Base-by-base conservation (phyloP, 768 basidiomycete genomes). In the Termitomyces sp. region DNA sequence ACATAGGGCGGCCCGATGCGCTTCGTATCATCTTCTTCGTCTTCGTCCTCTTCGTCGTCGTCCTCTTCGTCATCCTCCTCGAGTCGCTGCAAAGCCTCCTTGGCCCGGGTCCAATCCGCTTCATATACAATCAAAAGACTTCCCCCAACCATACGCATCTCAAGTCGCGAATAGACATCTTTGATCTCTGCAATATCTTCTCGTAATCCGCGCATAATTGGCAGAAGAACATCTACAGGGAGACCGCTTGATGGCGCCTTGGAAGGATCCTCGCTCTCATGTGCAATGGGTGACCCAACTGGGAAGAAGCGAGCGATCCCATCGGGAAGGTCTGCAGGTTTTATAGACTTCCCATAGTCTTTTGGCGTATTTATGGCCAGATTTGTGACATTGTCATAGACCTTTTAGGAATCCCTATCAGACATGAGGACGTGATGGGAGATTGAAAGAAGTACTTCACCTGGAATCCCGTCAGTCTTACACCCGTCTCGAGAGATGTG, bases 381-480 rank as follows among this genome's bases (percentile, higher is more conserved):
- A 12, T 75, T 70, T 0, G 84, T 77, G 18, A 72, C 64, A 51
- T 87, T 79, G 64, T 92, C 82, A 70, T 89, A 88, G 3, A 93
- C 89, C 93, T 94, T 16, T 31, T 20, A 52, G n/a, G 15, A 54
- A 24, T 39, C 20, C 28, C 33, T 47, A 26, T 60, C 42, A 57
- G 45, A 47, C 46, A 22, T 18, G 15, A 10, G 6, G 20, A 7
- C 20, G 4, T 22, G 5, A 28, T 18, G 6, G 9, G 7, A 13
- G 45, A 54, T 24, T 5, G n/a, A 37, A 34, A 47, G 39, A 34
- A 54, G 7, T 33, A 20, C 81, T 53, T 62, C 52, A 94, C 96
- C 78, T 94, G 91, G 71, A 93, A 98, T 7, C 92, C 97, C 2
- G 94, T 97, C 50, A 98, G 70, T 39, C 92, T 73, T 4, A 98